Conservation (phyloP, 106 monocot species). For the Dendrobium huoshanense region DNA sequence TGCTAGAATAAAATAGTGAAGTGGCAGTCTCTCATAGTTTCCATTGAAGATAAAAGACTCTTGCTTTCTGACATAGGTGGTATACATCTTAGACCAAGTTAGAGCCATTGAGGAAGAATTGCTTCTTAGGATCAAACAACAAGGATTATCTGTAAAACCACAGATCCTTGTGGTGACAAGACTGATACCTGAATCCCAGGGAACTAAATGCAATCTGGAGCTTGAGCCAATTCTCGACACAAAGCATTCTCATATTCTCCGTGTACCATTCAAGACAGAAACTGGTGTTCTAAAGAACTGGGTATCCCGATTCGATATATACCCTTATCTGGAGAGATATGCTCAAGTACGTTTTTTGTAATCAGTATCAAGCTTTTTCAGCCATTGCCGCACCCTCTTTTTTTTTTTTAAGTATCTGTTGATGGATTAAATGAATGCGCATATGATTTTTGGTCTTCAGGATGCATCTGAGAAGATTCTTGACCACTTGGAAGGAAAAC, state of each 20-base stretch:
- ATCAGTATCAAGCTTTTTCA: neutral
- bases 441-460: constrained; percentile 16
- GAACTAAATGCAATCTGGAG: constrained; percentile 93
- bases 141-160: constrained; percentile 60
- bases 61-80: constrained; percentile 32
- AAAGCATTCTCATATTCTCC: constrained; percentile 74
- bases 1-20: neutral
- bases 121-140: constrained; percentile 79
- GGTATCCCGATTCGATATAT: constrained; percentile 95
- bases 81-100: constrained; percentile 97
- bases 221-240: constrained; percentile 75
- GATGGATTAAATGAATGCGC: neutral
- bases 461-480: constrained; percentile 59
- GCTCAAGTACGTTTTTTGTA: constrained; percentile 36
- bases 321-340: constrained; percentile 94
- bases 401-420: neutral
- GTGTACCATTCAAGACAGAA: constrained; percentile 80
- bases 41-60: neutral
- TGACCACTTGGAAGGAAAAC: constrained; percentile 77
- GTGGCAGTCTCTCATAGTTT: neutral
- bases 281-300: constrained; percentile 60
- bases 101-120: constrained; percentile 87
- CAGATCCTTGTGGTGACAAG: constrained; percentile 96
- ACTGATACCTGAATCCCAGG: constrained; percentile 80
- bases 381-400: neutral